These are phyloP conservation scores for Xerocomus cyaneibrunnescens DNA, from an alignment of 1,284 basidiomycete species.

Conservation along the genomic window DNA sequence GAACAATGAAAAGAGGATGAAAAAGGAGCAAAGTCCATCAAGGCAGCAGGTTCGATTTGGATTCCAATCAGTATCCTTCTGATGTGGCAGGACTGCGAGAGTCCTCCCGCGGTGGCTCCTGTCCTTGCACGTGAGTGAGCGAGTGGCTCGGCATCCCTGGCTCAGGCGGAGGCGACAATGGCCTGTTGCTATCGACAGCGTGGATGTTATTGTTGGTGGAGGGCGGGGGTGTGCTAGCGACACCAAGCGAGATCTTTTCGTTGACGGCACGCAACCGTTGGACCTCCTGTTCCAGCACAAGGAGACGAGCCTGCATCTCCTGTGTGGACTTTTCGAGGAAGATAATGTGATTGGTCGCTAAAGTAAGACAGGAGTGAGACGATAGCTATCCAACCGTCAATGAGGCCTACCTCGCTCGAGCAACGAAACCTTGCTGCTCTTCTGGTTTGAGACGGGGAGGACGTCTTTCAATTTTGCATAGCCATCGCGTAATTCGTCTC, in stretches of 20 bases:
- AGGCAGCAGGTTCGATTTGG: constrained; percentile 19
- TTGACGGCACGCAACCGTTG: constrained; percentile 66
- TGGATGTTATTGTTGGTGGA: constrained; percentile 29
- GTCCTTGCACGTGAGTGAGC: constrained; percentile 51
- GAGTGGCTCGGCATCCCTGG: constrained; percentile 45
- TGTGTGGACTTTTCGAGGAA: constrained; percentile 67
- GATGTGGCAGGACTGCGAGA: constrained; percentile 62
- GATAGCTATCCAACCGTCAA: not conserved
- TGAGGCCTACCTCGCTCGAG: constrained; percentile 72
- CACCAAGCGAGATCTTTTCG: constrained; percentile 73
- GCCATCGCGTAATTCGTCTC: constrained; percentile 85
- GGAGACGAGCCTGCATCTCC: constrained; percentile 64
- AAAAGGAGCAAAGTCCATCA: constrained; percentile 25
- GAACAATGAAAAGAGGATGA: constrained; percentile 29
- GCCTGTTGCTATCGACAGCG: constrained; percentile 46
- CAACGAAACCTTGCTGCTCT: constrained; percentile 84
- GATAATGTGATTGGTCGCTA: constrained; percentile 74
- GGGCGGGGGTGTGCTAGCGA: constrained; percentile 54
- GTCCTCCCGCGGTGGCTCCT: constrained; percentile 57
- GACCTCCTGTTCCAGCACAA: constrained; percentile 63
- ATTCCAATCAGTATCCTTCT: constrained; percentile 41
- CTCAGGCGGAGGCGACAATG: constrained; percentile 66
- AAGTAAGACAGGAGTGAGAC: constrained; percentile 13
- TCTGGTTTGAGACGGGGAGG: constrained; percentile 81
- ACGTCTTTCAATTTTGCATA: constrained; percentile 85